These are phyloP conservation scores for Diddensiella transvaalensis DNA, from an alignment of 805 yeast species.

Conservation along the genomic window DNA sequence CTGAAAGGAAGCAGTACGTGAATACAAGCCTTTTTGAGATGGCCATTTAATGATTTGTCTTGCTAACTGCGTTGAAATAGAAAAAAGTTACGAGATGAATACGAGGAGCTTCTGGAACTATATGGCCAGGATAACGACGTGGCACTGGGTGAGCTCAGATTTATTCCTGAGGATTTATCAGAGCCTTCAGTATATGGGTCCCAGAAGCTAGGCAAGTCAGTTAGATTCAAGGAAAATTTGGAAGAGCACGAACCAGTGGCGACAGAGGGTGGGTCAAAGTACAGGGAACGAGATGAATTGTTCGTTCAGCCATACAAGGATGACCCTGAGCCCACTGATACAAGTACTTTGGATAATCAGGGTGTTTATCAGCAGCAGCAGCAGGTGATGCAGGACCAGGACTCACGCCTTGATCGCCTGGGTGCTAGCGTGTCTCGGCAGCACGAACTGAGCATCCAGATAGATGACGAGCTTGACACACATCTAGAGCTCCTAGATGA, in stretches of 20 bases:
- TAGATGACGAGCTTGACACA: constrained; percentile 36
- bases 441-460: constrained; percentile 36
- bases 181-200: not conserved
- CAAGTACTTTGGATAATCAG: constrained; percentile 8
- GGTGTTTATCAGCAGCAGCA: constrained; percentile 28
- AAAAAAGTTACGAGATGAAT: not conserved
- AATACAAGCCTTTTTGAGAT: not conserved
- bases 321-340: constrained; percentile 23
- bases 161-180: not conserved
- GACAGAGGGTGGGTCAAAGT: not conserved
- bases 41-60: not conserved
- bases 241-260: constrained; percentile 19
- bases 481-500: constrained; percentile 38
- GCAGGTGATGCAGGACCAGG: constrained; percentile 36
- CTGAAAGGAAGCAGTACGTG: not conserved
- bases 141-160: not conserved
- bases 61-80: not conserved
- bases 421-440: constrained; percentile 37
- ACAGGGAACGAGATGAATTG: constrained; percentile 12
- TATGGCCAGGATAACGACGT: constrained; percentile 1
- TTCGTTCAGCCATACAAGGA: constrained; percentile 28
- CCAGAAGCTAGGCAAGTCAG: constrained; percentile 24
- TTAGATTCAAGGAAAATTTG: constrained; percentile 30
- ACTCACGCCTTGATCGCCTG: constrained; percentile 35
- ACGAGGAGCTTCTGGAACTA: not conserved